Evolutionary conservation across 805 yeast genomes (phyloP).

Genomic region (Barnettozyma pratensis): DNA sequence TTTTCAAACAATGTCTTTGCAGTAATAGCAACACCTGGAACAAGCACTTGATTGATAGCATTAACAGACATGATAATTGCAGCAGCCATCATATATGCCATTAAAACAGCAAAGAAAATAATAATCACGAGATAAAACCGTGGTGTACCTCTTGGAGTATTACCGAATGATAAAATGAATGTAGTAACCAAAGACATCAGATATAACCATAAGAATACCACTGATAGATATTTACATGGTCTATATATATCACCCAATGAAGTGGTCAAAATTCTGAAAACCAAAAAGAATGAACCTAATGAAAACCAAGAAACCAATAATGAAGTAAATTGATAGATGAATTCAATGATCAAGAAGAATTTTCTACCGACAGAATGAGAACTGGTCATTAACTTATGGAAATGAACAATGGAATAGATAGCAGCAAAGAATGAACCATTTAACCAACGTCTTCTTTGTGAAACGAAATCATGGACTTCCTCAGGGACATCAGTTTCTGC

Average conservation of each 20-base stretch:
- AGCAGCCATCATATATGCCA: conserved; percentile 87
- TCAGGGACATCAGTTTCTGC: conserved; percentile 98
- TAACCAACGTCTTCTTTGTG: conserved; percentile 94
- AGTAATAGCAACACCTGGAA: conserved; percentile 25
- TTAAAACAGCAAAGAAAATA: conserved; percentile 75
- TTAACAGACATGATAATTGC: conserved; percentile 74
- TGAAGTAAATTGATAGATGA: conserved; percentile 68
- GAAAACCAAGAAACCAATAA: conserved; percentile 90
- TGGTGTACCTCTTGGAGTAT: conserved; percentile 87
- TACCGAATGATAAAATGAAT: conserved; percentile 88
- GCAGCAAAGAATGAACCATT: conserved; percentile 97
- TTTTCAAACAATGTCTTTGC: conserved; percentile 52
- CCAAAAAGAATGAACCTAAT: conserved; percentile 82
- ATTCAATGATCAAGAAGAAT: conserved; percentile 68
- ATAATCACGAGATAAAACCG: conserved; percentile 72
- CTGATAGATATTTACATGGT: conserved; percentile 74
- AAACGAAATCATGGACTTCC: conserved; percentile 73
- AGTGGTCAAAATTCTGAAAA: conserved; percentile 80
- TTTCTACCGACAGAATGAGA: conserved; percentile 63
- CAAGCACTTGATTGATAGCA: conserved; percentile 51
- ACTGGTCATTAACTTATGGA: conserved; percentile 70
- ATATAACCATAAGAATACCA: conserved; percentile 80
- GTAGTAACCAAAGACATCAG: conserved; percentile 76
- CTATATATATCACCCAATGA: conserved; percentile 67
- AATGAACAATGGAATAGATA: conserved; percentile 76